A percentile compares a stretch with the other conserved stretches of the same genome.
phyloP scores from a whole-genome alignment of 352 stramenopile genomes.

The Phytophthora citricola region DNA sequence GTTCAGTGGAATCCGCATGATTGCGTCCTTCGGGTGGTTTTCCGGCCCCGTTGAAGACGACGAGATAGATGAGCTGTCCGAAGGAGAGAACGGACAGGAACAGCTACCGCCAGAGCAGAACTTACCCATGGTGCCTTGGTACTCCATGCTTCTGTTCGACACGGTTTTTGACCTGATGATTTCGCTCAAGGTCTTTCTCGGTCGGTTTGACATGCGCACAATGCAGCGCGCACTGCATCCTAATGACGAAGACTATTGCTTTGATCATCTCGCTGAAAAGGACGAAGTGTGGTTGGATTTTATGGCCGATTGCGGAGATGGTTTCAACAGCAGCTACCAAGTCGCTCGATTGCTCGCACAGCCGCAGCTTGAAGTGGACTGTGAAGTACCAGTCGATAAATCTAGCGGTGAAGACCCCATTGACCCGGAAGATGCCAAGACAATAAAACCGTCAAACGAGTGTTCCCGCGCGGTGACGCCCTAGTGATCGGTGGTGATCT shows the following conservation, averaged over 20 bases:
- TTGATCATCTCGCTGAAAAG: conserved; percentile 80
- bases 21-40: conserved; percentile 80
- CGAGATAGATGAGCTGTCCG: conserved; percentile 40
- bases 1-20: conserved; percentile 80
- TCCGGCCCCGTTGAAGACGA: conserved; percentile 57
- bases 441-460: conserved; percentile 47
- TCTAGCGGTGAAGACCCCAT: conserved; percentile 7
- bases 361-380: conserved; percentile 84
- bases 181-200: conserved; percentile 94
- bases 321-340: conserved; percentile 95
- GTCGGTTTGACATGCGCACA: conserved; percentile 88
- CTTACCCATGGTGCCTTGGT: conserved; percentile 94
- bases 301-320: conserved; percentile 93
- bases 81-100: conserved; percentile 60
- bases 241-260: conserved; percentile 76
- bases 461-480: conserved; percentile 86
- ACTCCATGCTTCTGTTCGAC: conserved; percentile 93
- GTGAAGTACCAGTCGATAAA: conserved; percentile 35
- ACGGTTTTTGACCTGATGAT: conserved; percentile 93
- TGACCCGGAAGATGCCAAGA: conserved; percentile 24
- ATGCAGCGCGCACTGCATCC: conserved; percentile 90
- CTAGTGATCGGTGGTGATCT: conserved; percentile 94
- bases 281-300: conserved; percentile 95
- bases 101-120: conserved; percentile 75
- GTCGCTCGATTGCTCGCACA: conserved; percentile 92